Percentiles rank a stretch among this genome's conserved stretches.
Conservation (phyloP, 805 yeast genomes). For the Lipomyces japonicus region DNA sequence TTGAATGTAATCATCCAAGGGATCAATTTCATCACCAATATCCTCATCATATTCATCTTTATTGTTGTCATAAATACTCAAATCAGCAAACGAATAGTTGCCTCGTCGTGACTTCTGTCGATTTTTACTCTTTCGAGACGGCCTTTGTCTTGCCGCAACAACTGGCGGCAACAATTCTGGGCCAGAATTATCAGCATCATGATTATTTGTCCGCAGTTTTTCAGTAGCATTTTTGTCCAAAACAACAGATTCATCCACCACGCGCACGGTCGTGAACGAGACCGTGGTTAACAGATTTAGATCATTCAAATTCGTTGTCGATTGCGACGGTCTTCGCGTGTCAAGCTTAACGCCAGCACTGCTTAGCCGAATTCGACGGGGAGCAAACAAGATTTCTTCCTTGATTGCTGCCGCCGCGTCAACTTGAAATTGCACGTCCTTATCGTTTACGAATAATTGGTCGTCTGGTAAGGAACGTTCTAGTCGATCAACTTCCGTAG, state of each 20-base stretch:
- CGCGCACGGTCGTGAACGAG: not conserved
- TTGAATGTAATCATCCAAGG: slow-evolving; percentile 24
- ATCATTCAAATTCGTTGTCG: not conserved
- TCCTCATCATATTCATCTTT: not conserved
- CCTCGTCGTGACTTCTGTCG: too few relatives aligned
- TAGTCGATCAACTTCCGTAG: not conserved
- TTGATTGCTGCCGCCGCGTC: slow-evolving; percentile 5
- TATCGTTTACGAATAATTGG: slow-evolving; percentile 14
- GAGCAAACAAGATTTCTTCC: slow-evolving; percentile 20
- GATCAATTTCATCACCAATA: slow-evolving; percentile 7
- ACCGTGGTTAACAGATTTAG: slow-evolving; percentile 6
- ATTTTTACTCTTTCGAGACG: too few relatives aligned
- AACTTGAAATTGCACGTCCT: not conserved
- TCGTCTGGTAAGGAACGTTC: slow-evolving; percentile 16
- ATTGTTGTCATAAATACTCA: not conserved
- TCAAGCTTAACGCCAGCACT: slow-evolving; percentile 7
- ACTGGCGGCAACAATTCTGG: too few relatives aligned
- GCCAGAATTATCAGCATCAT: too few relatives aligned
- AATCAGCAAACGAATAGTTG: slow-evolving; percentile 1
- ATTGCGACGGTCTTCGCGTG: slow-evolving; percentile 3
- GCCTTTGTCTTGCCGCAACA: too few relatives aligned
- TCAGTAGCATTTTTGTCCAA: too few relatives aligned
- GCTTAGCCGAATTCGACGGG: slow-evolving; percentile 9
- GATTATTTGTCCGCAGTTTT: too few relatives aligned
- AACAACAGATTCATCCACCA: too few relatives aligned